Evolutionary conservation across 1,284 basidiomycete genomes (phyloP).

Genomic region (Ustilago tritici): DNA sequence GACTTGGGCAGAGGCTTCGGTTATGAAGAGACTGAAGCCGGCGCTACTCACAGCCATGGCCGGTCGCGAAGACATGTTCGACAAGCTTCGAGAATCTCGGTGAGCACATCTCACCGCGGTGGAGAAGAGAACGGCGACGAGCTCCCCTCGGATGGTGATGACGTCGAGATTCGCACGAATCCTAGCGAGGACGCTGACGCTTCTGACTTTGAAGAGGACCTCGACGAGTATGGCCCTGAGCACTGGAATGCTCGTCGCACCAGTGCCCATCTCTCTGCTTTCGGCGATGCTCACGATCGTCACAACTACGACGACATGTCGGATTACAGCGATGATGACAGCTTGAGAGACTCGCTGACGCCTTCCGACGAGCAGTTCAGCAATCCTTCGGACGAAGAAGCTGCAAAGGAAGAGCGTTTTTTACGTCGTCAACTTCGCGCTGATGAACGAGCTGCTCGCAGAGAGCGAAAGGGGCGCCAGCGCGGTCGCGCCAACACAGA

Average conservation of each 20-base stretch:
- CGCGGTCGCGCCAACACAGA: slow-evolving; percentile 44
- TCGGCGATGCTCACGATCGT: slow-evolving; percentile 16
- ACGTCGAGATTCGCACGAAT: slow-evolving; percentile 57
- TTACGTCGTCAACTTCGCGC: slow-evolving; percentile 46
- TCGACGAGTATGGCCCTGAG: slow-evolving; percentile 26
- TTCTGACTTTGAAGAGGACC: slow-evolving; percentile 55
- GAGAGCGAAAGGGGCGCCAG: slow-evolving; percentile 22
- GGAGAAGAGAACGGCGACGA: slow-evolving; percentile 33
- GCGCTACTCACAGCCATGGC: not conserved
- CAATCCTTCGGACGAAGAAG: slow-evolving; percentile 65
- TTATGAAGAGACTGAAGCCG: slow-evolving; percentile 40
- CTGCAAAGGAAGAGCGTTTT: slow-evolving; percentile 46
- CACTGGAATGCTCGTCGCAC: slow-evolving; percentile 32
- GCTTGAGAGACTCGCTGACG: slow-evolving; percentile 39
- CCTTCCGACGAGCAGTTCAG: slow-evolving; percentile 57
- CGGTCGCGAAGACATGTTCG: slow-evolving; percentile 19
- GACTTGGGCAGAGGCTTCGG: slow-evolving; percentile 59
- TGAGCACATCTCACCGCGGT: slow-evolving; percentile 33
- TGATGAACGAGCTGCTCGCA: slow-evolving; percentile 29
- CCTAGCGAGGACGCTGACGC: slow-evolving; percentile 62
- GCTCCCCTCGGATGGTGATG: slow-evolving; percentile 21
- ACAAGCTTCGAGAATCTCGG: slow-evolving; percentile 41
- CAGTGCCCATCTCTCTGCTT: slow-evolving; percentile 32
- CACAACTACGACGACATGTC: slow-evolving; percentile 16
- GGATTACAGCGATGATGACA: slow-evolving; percentile 24